These are phyloP conservation scores for Lentinula lateritia DNA, from an alignment of 768 basidiomycete genomes.

Conservation along the genomic window DNA sequence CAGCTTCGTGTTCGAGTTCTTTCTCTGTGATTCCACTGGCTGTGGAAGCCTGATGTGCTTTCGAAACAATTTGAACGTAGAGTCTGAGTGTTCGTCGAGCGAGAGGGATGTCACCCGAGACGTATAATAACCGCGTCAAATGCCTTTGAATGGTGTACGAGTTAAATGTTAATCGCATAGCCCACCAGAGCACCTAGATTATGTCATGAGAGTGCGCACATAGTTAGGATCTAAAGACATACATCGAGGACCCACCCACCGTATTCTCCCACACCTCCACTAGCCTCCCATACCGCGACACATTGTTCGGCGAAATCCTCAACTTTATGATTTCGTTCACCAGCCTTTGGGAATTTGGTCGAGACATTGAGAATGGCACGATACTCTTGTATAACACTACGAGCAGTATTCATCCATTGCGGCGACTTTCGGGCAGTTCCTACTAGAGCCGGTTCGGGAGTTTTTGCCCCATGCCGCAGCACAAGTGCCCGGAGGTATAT, in stretches of 20 bases:
- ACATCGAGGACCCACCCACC: slow-evolving; percentile 83
- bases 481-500: slow-evolving; percentile 74
- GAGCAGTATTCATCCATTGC: slow-evolving; percentile 60
- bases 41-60: slow-evolving; percentile 56
- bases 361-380: slow-evolving; percentile 59
- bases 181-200: slow-evolving; percentile 83
- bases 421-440: slow-evolving; percentile 25
- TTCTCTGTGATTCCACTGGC: slow-evolving; percentile 15
- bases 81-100: slow-evolving; percentile 73
- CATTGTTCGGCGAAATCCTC: slow-evolving; percentile 81
- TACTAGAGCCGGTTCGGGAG: slow-evolving; percentile 11
- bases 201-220: not conserved
- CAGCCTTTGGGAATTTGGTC: slow-evolving; percentile 78
- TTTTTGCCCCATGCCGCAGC: slow-evolving; percentile 32
- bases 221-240: slow-evolving; percentile 23
- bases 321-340: slow-evolving; percentile 70
- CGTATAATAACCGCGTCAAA: slow-evolving; percentile 68
- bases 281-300: slow-evolving; percentile 76
- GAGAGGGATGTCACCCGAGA: slow-evolving; percentile 52
- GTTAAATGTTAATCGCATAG: slow-evolving; percentile 90
- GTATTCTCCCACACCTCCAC: slow-evolving; percentile 55
- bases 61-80: slow-evolving; percentile 81
- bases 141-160: slow-evolving; percentile 82
- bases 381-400: slow-evolving; percentile 67
- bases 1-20: slow-evolving; percentile 39